phyloP scores from a whole-genome alignment of 73 alveolate genomes.

The Tetrahymena thermophila region DNA sequence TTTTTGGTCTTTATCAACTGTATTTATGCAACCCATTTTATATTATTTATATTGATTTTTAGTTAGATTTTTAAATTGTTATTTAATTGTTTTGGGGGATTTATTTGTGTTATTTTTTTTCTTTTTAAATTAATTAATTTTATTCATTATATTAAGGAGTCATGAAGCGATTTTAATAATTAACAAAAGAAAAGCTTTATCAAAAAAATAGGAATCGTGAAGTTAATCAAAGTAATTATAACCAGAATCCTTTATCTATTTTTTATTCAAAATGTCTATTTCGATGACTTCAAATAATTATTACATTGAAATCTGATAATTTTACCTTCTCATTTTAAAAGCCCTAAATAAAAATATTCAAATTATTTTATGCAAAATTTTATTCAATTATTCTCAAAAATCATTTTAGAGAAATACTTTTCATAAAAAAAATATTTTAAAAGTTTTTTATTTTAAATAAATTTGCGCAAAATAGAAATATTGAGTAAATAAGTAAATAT shows the following conservation, averaged over 20 bases:
- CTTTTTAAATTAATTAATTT: too few species aligned
- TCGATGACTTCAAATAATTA: background rate
- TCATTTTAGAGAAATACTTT: too few species aligned
- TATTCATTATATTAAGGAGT: background rate
- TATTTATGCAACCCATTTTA: background rate
- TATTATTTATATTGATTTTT: too few species aligned
- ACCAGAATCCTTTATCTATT: background rate
- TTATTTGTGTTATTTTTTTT: background rate
- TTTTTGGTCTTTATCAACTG: background rate
- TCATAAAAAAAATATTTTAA: too few species aligned
- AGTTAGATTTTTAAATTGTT: background rate
- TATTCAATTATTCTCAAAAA: too few species aligned
- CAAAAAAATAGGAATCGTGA: too few species aligned
- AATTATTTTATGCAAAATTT: too few species aligned
- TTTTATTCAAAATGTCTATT: background rate
- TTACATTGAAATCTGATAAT: background rate
- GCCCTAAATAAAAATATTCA: too few species aligned
- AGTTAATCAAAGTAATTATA: too few species aligned
- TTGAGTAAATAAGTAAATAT: too few species aligned
- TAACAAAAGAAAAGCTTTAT: background rate
- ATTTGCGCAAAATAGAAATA: too few species aligned
- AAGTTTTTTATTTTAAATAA: too few species aligned
- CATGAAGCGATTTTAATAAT: background rate
- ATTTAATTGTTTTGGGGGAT: background rate
- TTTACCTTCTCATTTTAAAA: background rate